Percentiles rank a stretch among this genome's conserved stretches.
phyloP scores from a whole-genome alignment of 1,284 basidiomycete genomes.

The Ustilago loliicola region DNA sequence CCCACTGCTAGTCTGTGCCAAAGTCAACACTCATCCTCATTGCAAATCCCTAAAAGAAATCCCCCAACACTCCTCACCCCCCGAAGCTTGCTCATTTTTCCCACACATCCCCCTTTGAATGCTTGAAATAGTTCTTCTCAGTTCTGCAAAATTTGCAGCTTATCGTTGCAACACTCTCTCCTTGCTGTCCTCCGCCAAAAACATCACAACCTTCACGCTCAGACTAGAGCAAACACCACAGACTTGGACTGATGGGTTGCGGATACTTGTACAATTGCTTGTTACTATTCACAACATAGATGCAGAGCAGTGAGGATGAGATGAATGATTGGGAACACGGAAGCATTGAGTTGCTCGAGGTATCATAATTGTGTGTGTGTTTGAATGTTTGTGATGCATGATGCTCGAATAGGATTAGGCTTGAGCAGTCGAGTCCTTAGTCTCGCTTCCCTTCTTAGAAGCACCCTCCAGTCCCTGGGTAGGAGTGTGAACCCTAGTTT shows the following conservation, averaged over 20 bases:
- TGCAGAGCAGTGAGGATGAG: not conserved
- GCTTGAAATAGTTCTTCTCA: no score
- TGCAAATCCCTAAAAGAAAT: no score
- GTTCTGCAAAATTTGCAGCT: no score
- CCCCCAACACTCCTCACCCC: no score
- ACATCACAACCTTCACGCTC: no score
- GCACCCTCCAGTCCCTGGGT: conserved; percentile 26
- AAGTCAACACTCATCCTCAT: no score
- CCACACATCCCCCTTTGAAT: no score
- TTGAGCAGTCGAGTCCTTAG: conserved; percentile 5
- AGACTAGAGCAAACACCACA: not conserved
- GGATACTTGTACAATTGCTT: not conserved
- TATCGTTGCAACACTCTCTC: no score
- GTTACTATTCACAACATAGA: not conserved
- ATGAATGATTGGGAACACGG: not conserved
- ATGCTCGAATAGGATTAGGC: not conserved
- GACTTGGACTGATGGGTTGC: not conserved
- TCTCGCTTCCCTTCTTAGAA: conserved; percentile 22
- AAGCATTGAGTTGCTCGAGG: not conserved
- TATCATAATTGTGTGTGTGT: conserved; percentile 3
- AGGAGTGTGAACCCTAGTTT: conserved; percentile 35
- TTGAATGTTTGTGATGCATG: no score
- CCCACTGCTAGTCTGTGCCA: no score
- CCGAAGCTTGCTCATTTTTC: no score
- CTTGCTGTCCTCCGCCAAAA: no score